These are phyloP conservation scores for Martensiomyces pterosporus DNA, from an alignment of 192 early-diverging fungal species.

Conservation along the genomic window DNA sequence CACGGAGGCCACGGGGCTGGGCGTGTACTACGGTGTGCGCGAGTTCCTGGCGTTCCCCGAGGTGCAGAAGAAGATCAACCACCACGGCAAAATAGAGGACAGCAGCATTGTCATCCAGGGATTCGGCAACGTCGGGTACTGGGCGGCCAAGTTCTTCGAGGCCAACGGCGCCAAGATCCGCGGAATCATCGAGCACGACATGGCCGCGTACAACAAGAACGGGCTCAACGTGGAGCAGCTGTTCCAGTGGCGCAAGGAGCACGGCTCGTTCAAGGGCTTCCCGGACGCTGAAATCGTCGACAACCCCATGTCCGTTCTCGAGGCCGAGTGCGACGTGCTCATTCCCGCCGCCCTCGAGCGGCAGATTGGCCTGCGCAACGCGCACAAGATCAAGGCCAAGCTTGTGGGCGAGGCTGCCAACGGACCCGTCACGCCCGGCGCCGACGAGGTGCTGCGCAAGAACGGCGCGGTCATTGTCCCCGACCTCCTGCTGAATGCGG, in stretches of 20 bases:
- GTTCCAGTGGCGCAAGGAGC: constrained; percentile 57
- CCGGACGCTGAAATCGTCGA: constrained; percentile 59
- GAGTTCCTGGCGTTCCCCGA: constrained; percentile 79
- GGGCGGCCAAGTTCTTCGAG: constrained; percentile 77
- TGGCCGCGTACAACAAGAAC: constrained; percentile 57
- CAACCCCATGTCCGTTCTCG: constrained; percentile 53
- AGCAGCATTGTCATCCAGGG: constrained; percentile 72
- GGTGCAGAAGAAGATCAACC: constrained; percentile 64
- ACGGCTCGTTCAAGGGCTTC: constrained; percentile 67
- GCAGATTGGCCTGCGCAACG: constrained; percentile 72
- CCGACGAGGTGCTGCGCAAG: constrained; percentile 60
- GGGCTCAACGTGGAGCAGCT: constrained; percentile 68
- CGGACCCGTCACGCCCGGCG: constrained; percentile 72
- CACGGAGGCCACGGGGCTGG: constrained; percentile 77
- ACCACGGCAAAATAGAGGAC: constrained; percentile 58
- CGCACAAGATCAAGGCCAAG: constrained; percentile 71
- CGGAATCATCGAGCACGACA: constrained; percentile 69
- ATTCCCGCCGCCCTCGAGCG: constrained; percentile 81
- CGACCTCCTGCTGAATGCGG: constrained; percentile 75
- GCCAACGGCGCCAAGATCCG: constrained; percentile 73
- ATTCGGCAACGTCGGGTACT: constrained; percentile 84
- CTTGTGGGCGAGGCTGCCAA: constrained; percentile 79
- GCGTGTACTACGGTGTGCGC: constrained; percentile 75
- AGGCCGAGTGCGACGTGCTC: constrained; percentile 76
- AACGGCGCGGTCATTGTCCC: constrained; percentile 66